Percentiles rank a stretch among this genome's conserved stretches.
phyloP scores from a whole-genome alignment of 805 yeast genomes.

The Kodamaea lidongshanica region DNA sequence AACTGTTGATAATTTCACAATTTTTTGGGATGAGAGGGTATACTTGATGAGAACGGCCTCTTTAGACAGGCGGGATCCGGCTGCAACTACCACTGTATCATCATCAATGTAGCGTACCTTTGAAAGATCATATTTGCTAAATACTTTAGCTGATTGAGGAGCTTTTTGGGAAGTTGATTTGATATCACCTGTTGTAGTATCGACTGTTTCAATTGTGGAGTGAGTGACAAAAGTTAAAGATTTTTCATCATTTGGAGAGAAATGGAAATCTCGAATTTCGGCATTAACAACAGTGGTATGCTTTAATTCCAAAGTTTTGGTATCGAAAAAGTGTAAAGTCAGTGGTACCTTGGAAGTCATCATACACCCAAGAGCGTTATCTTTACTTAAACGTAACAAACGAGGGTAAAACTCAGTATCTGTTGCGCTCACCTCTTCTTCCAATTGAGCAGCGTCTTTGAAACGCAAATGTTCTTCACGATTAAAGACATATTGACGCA shows the following conservation, averaged over 20 bases:
- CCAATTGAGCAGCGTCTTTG: constrained; percentile 55
- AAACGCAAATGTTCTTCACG: constrained; percentile 54
- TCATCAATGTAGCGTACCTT: constrained; percentile 39
- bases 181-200: constrained; percentile 41
- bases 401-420: constrained; percentile 55
- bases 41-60: constrained; percentile 41
- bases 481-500: constrained; percentile 59
- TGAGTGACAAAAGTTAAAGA: constrained; percentile 57
- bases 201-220: constrained; percentile 44
- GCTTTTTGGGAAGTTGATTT: constrained; percentile 21
- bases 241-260: constrained; percentile 58
- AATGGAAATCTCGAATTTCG: constrained; percentile 54
- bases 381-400: constrained; percentile 49
- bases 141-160: constrained; percentile 16
- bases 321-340: constrained; percentile 53
- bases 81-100: constrained; percentile 28
- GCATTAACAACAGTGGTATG: constrained; percentile 49
- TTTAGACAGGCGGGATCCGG: constrained; percentile 23
- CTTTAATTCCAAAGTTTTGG: constrained; percentile 46
- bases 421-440: constrained; percentile 32
- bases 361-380: constrained; percentile 59
- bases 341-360: constrained; percentile 66
- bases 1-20: constrained; percentile 37
- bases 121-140: constrained; percentile 27
- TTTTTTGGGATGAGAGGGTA: constrained; percentile 35